Evolutionary conservation across 148 eudicot species (phyloP).

Genomic region (Chenopodium berlandieri): DNA sequence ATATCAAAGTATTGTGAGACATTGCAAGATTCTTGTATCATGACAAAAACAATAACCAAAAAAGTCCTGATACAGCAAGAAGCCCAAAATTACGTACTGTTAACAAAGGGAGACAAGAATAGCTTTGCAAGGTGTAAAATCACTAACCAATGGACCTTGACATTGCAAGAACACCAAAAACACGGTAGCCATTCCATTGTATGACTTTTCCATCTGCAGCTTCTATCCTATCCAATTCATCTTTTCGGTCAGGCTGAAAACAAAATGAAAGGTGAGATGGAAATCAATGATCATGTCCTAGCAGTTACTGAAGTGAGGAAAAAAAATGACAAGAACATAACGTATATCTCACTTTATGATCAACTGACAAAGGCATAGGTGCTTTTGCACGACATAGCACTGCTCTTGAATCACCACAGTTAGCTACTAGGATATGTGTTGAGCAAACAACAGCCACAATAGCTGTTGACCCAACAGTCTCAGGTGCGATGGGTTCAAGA

Average conservation of each 20-base stretch:
- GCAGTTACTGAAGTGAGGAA: background rate
- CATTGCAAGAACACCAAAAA: slow-evolving; percentile 65
- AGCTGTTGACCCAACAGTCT: too few species aligned
- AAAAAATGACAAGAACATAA: background rate
- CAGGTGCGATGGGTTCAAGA: slow-evolving; percentile 36
- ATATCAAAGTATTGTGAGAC: too few species aligned
- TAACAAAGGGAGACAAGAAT: too few species aligned
- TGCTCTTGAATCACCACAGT: slow-evolving; percentile 27
- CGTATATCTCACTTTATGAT: slow-evolving; percentile 47
- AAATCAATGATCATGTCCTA: slow-evolving; percentile 32
- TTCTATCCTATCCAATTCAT: slow-evolving; percentile 59
- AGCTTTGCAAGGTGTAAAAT: background rate
- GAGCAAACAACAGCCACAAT: too few species aligned
- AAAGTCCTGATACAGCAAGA: too few species aligned
- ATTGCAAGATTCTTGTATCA: too few species aligned
- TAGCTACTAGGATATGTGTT: too few species aligned
- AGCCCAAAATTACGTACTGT: too few species aligned
- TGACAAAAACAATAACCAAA: too few species aligned
- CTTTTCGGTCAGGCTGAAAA: slow-evolving; percentile 55
- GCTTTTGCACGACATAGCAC: slow-evolving; percentile 57
- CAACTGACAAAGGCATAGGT: slow-evolving; percentile 50
- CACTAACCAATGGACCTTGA: slow-evolving; percentile 65
- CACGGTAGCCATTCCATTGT: slow-evolving; percentile 59
- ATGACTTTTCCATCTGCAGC: slow-evolving; percentile 58
- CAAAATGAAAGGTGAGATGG: background rate